Conservation (phyloP, 2,329 filamentous ascomycete species). For the Trichothecium sympodiale region DNA sequence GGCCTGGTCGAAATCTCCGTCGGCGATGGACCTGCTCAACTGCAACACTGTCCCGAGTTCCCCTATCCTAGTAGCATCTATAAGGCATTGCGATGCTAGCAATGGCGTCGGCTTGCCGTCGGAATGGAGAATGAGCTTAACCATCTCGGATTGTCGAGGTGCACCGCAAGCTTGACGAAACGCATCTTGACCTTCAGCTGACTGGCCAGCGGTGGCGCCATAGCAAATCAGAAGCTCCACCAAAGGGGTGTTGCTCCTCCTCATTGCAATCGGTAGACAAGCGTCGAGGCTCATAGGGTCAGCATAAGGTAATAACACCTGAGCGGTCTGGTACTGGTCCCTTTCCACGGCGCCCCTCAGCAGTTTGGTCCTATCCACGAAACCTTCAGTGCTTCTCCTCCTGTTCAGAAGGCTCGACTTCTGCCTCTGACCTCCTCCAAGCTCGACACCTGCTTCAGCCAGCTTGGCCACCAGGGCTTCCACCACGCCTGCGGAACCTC, state of each 20-base stretch:
- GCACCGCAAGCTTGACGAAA: conserved; percentile 39
- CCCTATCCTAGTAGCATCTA: conserved; percentile 37
- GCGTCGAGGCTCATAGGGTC: conserved; percentile 38
- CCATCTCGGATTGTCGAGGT: conserved; percentile 32
- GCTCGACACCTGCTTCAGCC: conserved; percentile 35
- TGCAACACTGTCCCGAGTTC: conserved; percentile 38
- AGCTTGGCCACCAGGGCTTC: conserved; percentile 43
- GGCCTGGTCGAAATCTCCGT: conserved; percentile 39
- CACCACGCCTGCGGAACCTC: conserved; percentile 29
- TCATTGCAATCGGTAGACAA: conserved; percentile 37
- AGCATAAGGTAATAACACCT: conserved; percentile 41
- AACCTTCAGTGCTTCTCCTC: conserved; percentile 36
- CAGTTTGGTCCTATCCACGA: conserved; percentile 36
- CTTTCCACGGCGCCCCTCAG: conserved; percentile 39
- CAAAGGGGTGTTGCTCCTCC: conserved; percentile 28
- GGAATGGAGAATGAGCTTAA: conserved; percentile 37
- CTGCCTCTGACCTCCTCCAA: conserved; percentile 36
- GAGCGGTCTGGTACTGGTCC: conserved; percentile 39
- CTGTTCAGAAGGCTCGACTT: conserved; percentile 36
- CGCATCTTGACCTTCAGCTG: conserved; percentile 37
- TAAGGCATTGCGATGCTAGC: conserved; percentile 38
- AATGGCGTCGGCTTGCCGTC: conserved; percentile 31
- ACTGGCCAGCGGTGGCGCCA: conserved; percentile 36
- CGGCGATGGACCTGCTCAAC: conserved; percentile 40
- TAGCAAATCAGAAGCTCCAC: conserved; percentile 37